Base-by-base conservation (phyloP, 345 rosid species). In the Schrenkiella parvula region DNA sequence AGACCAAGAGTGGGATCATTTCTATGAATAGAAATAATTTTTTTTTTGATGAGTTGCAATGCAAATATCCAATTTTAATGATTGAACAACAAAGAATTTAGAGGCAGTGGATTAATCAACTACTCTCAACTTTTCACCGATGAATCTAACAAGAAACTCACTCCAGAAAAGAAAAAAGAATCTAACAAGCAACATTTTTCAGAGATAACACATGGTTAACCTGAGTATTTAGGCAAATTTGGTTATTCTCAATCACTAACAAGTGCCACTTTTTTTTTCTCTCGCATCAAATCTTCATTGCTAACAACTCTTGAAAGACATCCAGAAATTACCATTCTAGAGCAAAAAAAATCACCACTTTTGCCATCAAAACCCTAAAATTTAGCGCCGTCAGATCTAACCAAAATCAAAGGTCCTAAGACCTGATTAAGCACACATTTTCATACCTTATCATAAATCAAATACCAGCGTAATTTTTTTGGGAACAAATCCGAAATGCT, bases 321-420 rank as follows among this genome's bases (percentile, higher is more conserved):
- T 10, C 6, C n/a, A n/a, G 17, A 55, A 39, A 19, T 56, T 22
- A 35, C 22, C 62, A 50, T 15, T 59, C 2, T 18, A 39, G n/a
- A n/a, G n/a, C n/a, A 17, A 2, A 1, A 39, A 18, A 17, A 23
- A 53, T n/a, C 58, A 28, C 15, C 42, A 12, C 23, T 15, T 29
- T 15, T 0, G 13, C 46, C 32, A 67, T 51, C 54, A 22, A 58
- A 67, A 75, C 68, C 72, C 73, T 59, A 66, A 50, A 39, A 43
- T 2, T 23, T 19, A 68, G 62, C 38, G 55, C 28, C 52, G 65
- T 37, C 42, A 75, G 79, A 62, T 75, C 75, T 29, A 68, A 62
- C 46, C 14, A 61, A 74, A 61, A 68, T 53, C n/a, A 53, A 11
- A 42, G 26, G 31, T 32, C 35, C 10, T 42, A 6, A 75, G 18